Percentiles rank a stretch among this genome's conserved stretches.
phyloP scores from a whole-genome alignment of 306 rosid species.

The Rubus parviflorus region DNA sequence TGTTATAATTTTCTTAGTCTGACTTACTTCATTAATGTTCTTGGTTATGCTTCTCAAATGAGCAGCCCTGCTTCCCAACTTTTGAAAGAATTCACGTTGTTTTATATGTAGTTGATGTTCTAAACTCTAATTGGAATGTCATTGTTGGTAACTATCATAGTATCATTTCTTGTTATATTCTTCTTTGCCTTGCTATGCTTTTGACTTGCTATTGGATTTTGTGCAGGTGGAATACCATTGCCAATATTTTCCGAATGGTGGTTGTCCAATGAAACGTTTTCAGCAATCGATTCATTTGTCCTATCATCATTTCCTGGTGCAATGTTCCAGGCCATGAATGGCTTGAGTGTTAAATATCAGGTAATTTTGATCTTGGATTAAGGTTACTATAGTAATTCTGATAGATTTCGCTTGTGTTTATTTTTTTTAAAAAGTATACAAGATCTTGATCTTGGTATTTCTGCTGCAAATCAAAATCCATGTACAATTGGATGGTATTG shows the following conservation, averaged over 20 bases:
- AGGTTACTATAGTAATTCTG: neutral
- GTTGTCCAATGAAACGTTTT: conserved; percentile 77
- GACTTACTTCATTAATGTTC: neutral
- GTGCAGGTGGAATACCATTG: conserved; percentile 82
- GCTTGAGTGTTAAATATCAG: conserved; percentile 92
- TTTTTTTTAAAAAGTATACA: neutral
- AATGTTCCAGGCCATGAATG: conserved; percentile 67
- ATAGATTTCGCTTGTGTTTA: neutral
- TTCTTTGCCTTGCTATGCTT: conserved; percentile 14
- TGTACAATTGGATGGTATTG: neutral
- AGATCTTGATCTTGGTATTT: neutral
- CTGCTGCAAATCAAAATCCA: neutral
- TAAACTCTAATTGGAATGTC: neutral
- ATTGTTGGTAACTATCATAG: neutral
- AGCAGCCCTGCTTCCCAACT: neutral
- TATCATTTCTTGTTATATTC: neutral
- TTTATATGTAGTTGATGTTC: neutral
- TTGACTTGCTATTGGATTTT: conserved; percentile 22
- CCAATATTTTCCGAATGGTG: conserved; percentile 97
- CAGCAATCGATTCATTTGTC: conserved; percentile 76
- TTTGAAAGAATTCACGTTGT: neutral
- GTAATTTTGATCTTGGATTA: conserved; percentile 33
- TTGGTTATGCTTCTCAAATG: neutral
- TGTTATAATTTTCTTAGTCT: neutral
- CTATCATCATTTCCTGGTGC: conserved; percentile 74